A percentile compares a stretch with the other conserved stretches of the same genome.
Conservation (phyloP, 257 asterid genomes). For the Oldenlandia corymbosa region DNA sequence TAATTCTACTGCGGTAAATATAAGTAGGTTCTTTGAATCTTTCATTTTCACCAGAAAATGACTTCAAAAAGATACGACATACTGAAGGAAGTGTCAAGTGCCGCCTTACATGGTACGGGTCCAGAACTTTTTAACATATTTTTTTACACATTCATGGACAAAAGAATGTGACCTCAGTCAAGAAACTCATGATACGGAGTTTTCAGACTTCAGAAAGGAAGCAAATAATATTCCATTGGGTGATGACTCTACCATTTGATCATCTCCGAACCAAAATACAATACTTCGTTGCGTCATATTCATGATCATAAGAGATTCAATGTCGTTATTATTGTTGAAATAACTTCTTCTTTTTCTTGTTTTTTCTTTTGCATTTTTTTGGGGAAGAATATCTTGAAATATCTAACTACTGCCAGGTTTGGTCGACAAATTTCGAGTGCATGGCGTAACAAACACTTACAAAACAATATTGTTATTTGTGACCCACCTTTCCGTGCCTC, state of each 20-base stretch:
- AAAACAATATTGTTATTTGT: too few species aligned
- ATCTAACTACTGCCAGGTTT: background rate
- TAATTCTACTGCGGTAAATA: too few species aligned
- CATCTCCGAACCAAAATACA: too few species aligned
- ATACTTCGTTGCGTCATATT: background rate
- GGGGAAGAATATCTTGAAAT: slow-evolving; percentile 11
- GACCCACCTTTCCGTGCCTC: too few species aligned
- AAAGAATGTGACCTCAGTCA: slow-evolving; percentile 1
- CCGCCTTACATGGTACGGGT: background rate
- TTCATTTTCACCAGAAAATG: slow-evolving; percentile 13
- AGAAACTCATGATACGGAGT: too few species aligned
- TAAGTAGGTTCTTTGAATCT: too few species aligned
- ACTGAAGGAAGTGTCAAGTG: background rate
- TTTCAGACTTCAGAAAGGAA: too few species aligned
- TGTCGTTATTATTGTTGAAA: too few species aligned
- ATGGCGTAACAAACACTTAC: background rate
- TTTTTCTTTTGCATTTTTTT: too few species aligned
- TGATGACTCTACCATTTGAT: too few species aligned
- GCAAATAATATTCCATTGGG: too few species aligned
- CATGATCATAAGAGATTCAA: background rate
- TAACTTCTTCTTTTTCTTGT: too few species aligned
- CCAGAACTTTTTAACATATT: background rate
- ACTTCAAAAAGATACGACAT: slow-evolving; percentile 4
- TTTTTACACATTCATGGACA: background rate
- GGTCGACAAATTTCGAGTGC: background rate